phyloP scores from a whole-genome alignment of 345 rosid species.

The Linum tenue region DNA sequence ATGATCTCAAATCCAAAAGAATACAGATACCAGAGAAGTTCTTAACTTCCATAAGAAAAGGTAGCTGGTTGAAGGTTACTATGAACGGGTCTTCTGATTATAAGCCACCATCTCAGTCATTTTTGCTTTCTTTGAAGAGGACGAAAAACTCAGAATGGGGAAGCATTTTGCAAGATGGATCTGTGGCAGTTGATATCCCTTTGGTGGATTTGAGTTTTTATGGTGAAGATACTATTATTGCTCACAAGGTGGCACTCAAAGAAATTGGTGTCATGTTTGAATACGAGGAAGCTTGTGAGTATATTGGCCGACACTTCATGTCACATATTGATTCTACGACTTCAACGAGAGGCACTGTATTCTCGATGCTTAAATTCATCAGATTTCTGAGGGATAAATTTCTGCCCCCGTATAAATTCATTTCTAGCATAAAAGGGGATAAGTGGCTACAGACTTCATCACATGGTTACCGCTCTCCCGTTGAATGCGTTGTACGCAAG shows the following conservation, averaged over 20 bases:
- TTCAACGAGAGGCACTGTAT: constrained; percentile 29
- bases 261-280: constrained; percentile 53
- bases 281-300: constrained; percentile 42
- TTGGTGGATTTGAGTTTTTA: constrained; percentile 49
- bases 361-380: constrained; percentile 49
- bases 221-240: constrained; percentile 29
- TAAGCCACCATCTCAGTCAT: constrained; percentile 53
- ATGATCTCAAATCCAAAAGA: constrained; percentile 4
- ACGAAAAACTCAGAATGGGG: constrained; percentile 39
- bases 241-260: constrained; percentile 37
- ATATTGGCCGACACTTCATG: constrained; percentile 49
- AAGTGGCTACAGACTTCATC: constrained; percentile 41
- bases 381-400: constrained; percentile 30
- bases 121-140: constrained; percentile 26
- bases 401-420: constrained; percentile 37
- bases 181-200: constrained; percentile 56
- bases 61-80: constrained; percentile 52
- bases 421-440: constrained; percentile 24
- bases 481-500: constrained; percentile 39
- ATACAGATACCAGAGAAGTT: constrained; percentile 29
- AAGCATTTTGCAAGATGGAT: constrained; percentile 38
- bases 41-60: constrained; percentile 36
- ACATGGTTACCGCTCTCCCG: constrained; percentile 37
- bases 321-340: constrained; percentile 28
- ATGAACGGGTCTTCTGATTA: constrained; percentile 34